Conservation (phyloP, 257 asterid genomes). For the Lycium barbarum region DNA sequence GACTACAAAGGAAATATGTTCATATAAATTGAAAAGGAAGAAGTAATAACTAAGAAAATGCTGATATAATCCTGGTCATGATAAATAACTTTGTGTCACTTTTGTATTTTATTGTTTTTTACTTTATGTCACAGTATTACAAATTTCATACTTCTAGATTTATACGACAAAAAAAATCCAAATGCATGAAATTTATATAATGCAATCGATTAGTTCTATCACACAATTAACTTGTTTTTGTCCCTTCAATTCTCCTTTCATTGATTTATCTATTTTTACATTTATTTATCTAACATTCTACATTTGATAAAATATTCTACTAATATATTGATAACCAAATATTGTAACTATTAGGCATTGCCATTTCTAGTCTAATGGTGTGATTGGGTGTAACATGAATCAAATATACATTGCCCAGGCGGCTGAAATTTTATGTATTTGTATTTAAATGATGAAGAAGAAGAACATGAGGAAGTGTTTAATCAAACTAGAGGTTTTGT, state of each 20-base stretch:
- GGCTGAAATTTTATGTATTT: not conserved
- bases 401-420: not conserved
- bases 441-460: not conserved
- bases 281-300: not conserved
- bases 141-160: not conserved
- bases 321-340: too few relatives aligned
- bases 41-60: not conserved
- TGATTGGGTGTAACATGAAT: not conserved
- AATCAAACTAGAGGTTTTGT: constrained; percentile 36
- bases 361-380: not conserved
- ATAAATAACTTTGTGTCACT: not conserved
- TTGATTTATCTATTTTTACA: not conserved
- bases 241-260: not conserved
- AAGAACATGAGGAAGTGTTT: not conserved
- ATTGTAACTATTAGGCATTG: too few relatives aligned
- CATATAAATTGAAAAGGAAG: too few relatives aligned
- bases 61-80: not conserved
- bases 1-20: too few relatives aligned
- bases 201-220: not conserved
- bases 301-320: not conserved
- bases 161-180: not conserved
- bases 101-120: too few relatives aligned
- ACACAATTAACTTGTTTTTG: not conserved
- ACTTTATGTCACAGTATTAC: not conserved
- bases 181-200: not conserved